Evolutionary conservation across 371 early-diverging fungal species (phyloP).

Genomic region (Syncephalastrum monosporum): DNA sequence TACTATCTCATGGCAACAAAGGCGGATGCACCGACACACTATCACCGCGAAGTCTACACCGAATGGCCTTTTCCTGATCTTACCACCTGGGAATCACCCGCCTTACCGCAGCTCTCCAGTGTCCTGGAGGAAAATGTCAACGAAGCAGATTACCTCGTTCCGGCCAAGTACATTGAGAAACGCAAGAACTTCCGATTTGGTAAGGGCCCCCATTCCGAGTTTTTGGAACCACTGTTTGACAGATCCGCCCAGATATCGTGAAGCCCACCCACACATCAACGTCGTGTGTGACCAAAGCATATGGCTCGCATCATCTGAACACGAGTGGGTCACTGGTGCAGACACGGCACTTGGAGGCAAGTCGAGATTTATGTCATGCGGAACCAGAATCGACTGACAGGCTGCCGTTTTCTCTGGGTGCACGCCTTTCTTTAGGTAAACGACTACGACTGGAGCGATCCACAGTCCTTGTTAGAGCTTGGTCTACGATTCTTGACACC

Average conservation of each 20-base stretch:
- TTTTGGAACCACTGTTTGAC: not conserved
- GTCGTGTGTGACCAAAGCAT: conserved; percentile 78
- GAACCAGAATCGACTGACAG: not conserved
- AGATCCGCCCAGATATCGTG: conserved; percentile 51
- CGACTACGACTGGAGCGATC: conserved; percentile 50
- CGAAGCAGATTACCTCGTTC: conserved; percentile 48
- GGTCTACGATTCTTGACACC: conserved; percentile 79
- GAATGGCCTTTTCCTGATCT: conserved; percentile 57
- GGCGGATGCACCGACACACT: not conserved
- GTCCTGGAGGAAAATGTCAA: conserved; percentile 46
- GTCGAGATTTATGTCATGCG: not conserved
- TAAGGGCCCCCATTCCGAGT: conserved; percentile 15
- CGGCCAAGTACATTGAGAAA: conserved; percentile 63
- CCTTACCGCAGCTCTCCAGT: conserved; percentile 25
- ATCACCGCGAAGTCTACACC: conserved; percentile 23
- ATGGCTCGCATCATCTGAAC: conserved; percentile 67
- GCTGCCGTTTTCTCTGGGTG: too few relatives aligned
- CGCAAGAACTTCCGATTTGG: conserved; percentile 70
- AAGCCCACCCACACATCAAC: conserved; percentile 46
- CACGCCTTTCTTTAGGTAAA: conserved; percentile 13
- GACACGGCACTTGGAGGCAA: conserved; percentile 45
- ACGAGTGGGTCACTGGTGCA: conserved; percentile 70
- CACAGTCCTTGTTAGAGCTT: conserved; percentile 47
- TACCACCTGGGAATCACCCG: conserved; percentile 14
- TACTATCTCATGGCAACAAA: conserved; percentile 65